Percentiles rank a stretch among this genome's conserved stretches.
Conservation (phyloP, 2,329 filamentous ascomycete species). For the Alternaria arbusti region DNA sequence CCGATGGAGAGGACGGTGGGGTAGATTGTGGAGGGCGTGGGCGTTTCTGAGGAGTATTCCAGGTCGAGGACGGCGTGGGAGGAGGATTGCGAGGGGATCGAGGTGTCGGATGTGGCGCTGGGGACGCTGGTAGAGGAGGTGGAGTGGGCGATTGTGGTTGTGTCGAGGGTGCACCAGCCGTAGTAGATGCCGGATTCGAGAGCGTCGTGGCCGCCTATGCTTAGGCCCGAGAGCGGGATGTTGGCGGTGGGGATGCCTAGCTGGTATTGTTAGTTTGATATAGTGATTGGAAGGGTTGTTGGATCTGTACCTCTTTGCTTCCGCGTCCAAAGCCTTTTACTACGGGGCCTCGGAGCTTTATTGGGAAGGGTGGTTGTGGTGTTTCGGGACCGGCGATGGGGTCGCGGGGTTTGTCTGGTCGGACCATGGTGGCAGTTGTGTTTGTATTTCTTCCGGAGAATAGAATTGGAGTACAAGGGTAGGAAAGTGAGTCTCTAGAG, state of each 20-base stretch:
- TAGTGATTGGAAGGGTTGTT: fast-evolving
- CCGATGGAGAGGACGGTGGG: slow-evolving; percentile 58
- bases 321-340: slow-evolving; percentile 93
- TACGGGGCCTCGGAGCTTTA: slow-evolving; percentile 83
- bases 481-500: neutral
- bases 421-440: slow-evolving; percentile 26
- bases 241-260: slow-evolving; percentile 98
- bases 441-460: too few relatives aligned
- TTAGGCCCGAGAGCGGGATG: slow-evolving; percentile 72
- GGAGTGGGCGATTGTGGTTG: slow-evolving; percentile 41
- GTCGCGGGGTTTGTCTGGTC: slow-evolving; percentile 30
- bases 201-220: slow-evolving; percentile 68
- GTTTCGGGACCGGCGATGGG: slow-evolving; percentile 73
- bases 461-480: neutral
- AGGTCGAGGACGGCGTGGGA: slow-evolving; percentile 39
- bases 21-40: slow-evolving; percentile 28
- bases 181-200: slow-evolving; percentile 88
- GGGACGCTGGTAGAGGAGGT: slow-evolving; percentile 43
- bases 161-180: slow-evolving; percentile 80
- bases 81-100: slow-evolving; percentile 24
- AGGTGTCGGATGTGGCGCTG: slow-evolving; percentile 23
- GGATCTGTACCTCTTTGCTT: slow-evolving; percentile 76
- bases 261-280: slow-evolving; percentile 49
- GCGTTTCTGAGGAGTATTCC: slow-evolving; percentile 21
- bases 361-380: slow-evolving; percentile 79